Base-by-base conservation (phyloP, 306 rosid species). In the Crotalaria pallida region DNA sequence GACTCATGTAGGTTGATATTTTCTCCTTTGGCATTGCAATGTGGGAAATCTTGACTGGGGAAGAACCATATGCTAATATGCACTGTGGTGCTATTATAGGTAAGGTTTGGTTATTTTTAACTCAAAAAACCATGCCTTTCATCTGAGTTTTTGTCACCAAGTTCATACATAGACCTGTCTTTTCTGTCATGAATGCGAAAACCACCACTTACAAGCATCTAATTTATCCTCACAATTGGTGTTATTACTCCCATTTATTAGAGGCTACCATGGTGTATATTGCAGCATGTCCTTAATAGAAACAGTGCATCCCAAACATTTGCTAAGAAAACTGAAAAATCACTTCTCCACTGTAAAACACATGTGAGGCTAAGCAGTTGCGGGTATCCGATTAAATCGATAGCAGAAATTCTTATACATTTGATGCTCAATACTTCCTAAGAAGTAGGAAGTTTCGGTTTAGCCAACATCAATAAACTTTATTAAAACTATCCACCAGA, bases 1-100 rank as follows among this genome's bases (percentile, higher is more conserved):
- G 63, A 70, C 31, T 78, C 48, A 4, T 10, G 44, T 73, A 95
- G 97, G 99, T 95, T 73, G 97, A 91, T 77, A 81, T 91, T 53
- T 95, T 84, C 87, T 95, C 99, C 10, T 95, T 89, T 72, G 99
- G 96, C 44, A 89, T 91, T 31, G 83, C 89, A 58, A 80, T 91
- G 96, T 95, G 97, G 99, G 99, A 95, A 88, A 86, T 95, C 74
- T 82, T 91, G 82, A 95, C 96, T 0, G 96, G 96, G 38, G 97
- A 91, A 74, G 97, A 95, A 77, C 99, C 99, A 10, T 95, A 95
- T 58, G 92, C 96, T 41, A 88, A 79, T 80, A 78, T 95, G 96
- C 97, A 95, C 56, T 95, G 97, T 50, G 99, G 99, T 58, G 86
- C 96, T 65, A 95, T 95, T 69, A 95, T 95, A 76, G 96, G 99